Conservation (phyloP, 208 protist genomes). For the Crithidia thermophila region DNA sequence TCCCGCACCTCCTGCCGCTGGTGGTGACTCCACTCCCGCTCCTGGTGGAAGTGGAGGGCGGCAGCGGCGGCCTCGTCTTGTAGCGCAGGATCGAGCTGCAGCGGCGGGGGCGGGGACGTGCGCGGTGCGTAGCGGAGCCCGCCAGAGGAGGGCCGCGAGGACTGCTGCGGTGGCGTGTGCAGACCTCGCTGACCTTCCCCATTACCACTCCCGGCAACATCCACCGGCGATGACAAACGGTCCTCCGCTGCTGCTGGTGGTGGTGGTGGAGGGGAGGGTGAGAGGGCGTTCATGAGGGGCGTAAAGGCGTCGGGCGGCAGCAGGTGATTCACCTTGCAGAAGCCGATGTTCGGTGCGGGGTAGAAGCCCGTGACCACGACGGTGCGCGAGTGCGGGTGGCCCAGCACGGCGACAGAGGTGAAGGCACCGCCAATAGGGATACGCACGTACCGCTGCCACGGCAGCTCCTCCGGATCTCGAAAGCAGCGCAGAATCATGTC, state of each 20-base stretch:
- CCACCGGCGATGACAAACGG: too few species aligned
- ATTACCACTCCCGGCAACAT: too few species aligned
- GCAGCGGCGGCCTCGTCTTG: conserved; percentile 21
- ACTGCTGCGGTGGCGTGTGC: neutral
- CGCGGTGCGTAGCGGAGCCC: neutral
- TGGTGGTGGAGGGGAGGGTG: neutral
- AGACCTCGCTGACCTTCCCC: too few species aligned
- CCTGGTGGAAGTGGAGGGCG: conserved; percentile 17
- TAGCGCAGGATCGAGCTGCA: conserved; percentile 14
- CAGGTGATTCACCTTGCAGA: conserved; percentile 44
- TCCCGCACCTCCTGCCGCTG: conserved; percentile 45
- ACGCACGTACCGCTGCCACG: conserved; percentile 49
- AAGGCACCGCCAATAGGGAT: conserved; percentile 54
- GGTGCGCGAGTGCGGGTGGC: conserved; percentile 29
- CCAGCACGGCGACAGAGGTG: conserved; percentile 43
- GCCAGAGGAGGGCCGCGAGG: neutral
- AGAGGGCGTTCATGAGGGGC: conserved; percentile 16
- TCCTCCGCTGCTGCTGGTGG: neutral
- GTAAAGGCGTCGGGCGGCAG: conserved; percentile 31
- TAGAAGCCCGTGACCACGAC: conserved; percentile 52
- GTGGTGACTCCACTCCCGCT: conserved; percentile 35
- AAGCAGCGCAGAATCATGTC: conserved; percentile 28
- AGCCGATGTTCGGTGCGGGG: conserved; percentile 48
- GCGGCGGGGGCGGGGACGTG: neutral
- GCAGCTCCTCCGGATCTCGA: conserved; percentile 28